Conservation (phyloP, 805 yeast genomes). For the Candida gorgasii region DNA sequence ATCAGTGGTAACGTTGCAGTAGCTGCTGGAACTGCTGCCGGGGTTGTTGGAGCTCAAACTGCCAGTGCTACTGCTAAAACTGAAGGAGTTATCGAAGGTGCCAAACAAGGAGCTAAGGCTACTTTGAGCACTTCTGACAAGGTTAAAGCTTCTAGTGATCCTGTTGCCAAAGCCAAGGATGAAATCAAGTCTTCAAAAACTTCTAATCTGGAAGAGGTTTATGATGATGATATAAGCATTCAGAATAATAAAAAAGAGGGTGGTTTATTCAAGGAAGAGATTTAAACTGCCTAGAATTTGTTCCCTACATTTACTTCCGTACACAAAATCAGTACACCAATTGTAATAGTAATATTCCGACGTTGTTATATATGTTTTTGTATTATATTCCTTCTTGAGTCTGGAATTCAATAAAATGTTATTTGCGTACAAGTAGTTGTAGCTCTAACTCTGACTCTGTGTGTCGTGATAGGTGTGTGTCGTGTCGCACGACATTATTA, state of each 20-base stretch:
- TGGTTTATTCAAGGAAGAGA: conserved; percentile 45
- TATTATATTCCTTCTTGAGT: conserved; percentile 8
- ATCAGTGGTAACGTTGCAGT: conserved; percentile 8
- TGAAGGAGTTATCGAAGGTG: conserved; percentile 2
- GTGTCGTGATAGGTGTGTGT: too few relatives aligned
- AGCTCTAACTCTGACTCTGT: too few relatives aligned
- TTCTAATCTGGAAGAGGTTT: conserved; percentile 16
- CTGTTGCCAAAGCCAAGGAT: conserved; percentile 5
- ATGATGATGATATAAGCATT: conserved; percentile 31
- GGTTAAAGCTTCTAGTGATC: neutral
- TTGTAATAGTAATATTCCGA: conserved; percentile 5
- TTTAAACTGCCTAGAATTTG: conserved; percentile 25
- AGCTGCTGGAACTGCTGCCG: conserved; percentile 10
- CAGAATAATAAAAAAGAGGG: conserved; percentile 31
- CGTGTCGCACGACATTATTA: neutral
- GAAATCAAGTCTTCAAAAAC: conserved; percentile 13
- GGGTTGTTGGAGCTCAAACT: conserved; percentile 8
- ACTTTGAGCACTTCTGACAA: neutral
- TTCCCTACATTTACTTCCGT: too few relatives aligned
- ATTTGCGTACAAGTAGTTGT: too few relatives aligned
- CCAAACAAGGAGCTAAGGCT: conserved; percentile 8
- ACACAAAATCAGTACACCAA: neutral
- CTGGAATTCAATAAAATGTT: conserved; percentile 8
- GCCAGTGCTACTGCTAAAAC: conserved; percentile 4
- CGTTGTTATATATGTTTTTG: conserved; percentile 7